Base-by-base conservation (phyloP, 352 stramenopile species). In the Globisporangium cylindrosporum region DNA sequence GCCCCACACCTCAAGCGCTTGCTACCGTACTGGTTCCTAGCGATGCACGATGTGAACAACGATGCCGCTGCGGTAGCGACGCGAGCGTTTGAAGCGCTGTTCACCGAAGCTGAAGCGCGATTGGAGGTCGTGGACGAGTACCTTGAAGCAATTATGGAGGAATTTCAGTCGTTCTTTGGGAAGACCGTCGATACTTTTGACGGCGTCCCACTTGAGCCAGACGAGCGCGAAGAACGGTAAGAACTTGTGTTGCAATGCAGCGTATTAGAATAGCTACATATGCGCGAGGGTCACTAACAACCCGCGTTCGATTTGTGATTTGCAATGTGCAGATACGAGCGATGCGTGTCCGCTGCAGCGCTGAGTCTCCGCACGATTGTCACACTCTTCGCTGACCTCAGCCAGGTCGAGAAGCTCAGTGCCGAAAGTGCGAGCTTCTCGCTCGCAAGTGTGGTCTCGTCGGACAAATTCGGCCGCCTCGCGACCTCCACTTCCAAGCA, bases 21-120 rank as follows among this genome's bases (percentile, higher is more conserved):
- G 54, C 66, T 95, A 53, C 88, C 88, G 20, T 91, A 86, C 64
- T 95, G 88, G 88, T 81, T 86, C 59, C 67, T 94, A 55, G 86
- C 86, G 8, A 93, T 93, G 86, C 83, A 95, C 68, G 88, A 95
- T 54, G 62, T 79, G 24, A 89, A 86, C 59, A 59, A 61, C 3
- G 86, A 95, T 18, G 82, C 86, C 1, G 81, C 84, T 6, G 59
- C 64, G 8, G 38, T 78, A 24, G 82, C 88, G 10, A 82, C 59
- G 6, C 77, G 81, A 46, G 84, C 84, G 9, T 84, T 93, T 27
- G 72, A 82, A 3, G 62, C 70, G 66, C 68, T 95, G 18, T 89
- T 91, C 27, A 64, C 76, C 1, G 79, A 81, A 10, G 61, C 64
- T 0, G 72, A 74, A 12, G 73, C 72, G 67, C 60, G 72, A 10